Conservation (phyloP, 768 basidiomycete genomes). For the Lactarius hatsudake region DNA sequence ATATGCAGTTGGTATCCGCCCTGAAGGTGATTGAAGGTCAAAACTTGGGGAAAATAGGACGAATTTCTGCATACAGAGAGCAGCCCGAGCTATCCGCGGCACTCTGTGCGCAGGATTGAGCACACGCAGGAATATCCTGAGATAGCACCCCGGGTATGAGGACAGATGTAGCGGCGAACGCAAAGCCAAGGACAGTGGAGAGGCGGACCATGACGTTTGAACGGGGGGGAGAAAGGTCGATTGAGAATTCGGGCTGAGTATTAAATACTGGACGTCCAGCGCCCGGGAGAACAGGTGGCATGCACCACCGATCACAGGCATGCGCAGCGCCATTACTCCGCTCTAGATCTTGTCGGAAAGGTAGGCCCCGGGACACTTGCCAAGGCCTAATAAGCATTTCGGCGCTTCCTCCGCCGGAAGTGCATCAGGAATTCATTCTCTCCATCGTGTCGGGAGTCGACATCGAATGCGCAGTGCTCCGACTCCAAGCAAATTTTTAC, state of each 20-base stretch:
- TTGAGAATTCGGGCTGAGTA: background rate
- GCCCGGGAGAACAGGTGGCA: background rate
- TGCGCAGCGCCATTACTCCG: too few species aligned
- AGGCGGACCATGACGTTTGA: conserved; percentile 2
- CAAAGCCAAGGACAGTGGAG: background rate
- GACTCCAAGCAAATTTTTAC: too few species aligned
- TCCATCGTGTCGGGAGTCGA: too few species aligned
- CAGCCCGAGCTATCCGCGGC: background rate
- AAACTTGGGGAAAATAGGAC: background rate
- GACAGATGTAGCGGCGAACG: background rate
- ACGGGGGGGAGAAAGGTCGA: background rate
- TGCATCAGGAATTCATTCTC: too few species aligned
- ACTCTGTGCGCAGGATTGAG: background rate
- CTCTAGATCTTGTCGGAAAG: too few species aligned
- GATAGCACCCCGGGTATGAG: background rate
- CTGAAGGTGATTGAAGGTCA: background rate
- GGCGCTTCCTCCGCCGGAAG: too few species aligned
- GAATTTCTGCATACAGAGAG: background rate
- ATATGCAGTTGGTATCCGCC: background rate
- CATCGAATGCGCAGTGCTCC: too few species aligned
- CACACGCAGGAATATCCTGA: conserved; percentile 1
- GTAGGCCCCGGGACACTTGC: too few species aligned
- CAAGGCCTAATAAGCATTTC: too few species aligned
- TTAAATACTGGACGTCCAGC: background rate
- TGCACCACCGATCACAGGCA: too few species aligned